Percentiles rank a stretch among this genome's conserved stretches.
Conservation (phyloP, 2,329 filamentous ascomycete species). For the Pyricularia sp. region DNA sequence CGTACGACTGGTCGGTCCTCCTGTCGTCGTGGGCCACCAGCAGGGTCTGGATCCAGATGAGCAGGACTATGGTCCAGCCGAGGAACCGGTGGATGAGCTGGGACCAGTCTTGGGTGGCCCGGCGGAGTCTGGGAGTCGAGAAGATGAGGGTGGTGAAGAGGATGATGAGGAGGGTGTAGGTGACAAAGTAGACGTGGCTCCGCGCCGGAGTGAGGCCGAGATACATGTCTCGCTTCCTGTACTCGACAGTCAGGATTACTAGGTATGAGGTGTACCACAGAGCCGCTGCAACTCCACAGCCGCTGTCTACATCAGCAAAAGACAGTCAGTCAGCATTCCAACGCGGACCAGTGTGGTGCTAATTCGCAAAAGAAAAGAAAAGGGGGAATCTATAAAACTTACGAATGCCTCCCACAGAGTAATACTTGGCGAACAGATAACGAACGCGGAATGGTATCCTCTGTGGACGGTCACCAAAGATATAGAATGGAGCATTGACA, state of each 20-base stretch:
- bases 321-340: background rate
- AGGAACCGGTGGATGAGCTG: conserved; percentile 26
- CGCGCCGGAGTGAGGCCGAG: conserved; percentile 12
- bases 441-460: conserved; percentile 30
- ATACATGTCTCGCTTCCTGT: conserved; percentile 6
- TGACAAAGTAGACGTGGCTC: conserved; percentile 17
- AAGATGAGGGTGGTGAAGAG: conserved; percentile 18
- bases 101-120: conserved; percentile 22
- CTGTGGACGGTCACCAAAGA: conserved; percentile 22
- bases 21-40: conserved; percentile 39
- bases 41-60: conserved; percentile 57
- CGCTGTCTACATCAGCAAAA: conserved; percentile 24
- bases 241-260: conserved; percentile 21
- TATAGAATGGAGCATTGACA: conserved; percentile 37
- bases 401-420: conserved; percentile 43
- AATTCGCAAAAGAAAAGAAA: background rate
- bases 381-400: conserved; percentile 27
- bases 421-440: conserved; percentile 37
- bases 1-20: conserved; percentile 21
- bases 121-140: conserved; percentile 19
- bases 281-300: conserved; percentile 36
- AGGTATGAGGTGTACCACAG: conserved; percentile 34
- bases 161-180: conserved; percentile 18
- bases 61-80: conserved; percentile 22
- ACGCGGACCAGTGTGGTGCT: background rate